Base-by-base conservation (phyloP, 1,284 basidiomycete genomes). In the Vanrija sp. region DNA sequence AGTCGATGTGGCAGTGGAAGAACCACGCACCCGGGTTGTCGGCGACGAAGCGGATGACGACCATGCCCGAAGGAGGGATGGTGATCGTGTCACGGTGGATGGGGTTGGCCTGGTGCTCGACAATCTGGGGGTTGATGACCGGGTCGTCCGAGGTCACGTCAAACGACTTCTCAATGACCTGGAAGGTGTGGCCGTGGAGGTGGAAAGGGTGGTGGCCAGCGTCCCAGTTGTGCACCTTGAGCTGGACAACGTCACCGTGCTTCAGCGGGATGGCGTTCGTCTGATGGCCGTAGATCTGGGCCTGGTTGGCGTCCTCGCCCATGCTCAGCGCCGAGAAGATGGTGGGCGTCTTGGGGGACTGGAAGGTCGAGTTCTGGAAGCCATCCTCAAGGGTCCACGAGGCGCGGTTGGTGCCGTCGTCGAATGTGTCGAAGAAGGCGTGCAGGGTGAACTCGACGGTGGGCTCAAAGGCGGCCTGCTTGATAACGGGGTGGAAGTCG, bases 121-220 rank as follows among this genome's bases (percentile, higher is more conserved):
- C 78, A 52, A 89, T 75, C 0, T 89, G 85, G 16, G 92, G 93
- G 78, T 96, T 96, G 55, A 92, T 79, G 3, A 77, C 66, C 0
- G 87, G 82, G 73, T 97, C 88, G 65, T 82, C 76, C 0, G 91
- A 91, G 0, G 84, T 85, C 63, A 87, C 89, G 72, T 95, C 83
- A 52, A 80, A 67, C 0, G 85, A 82, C 54, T 87, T 86, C 60
- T 84, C 79, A 44, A 93, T 84, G 62, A 95, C 81, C 78, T 88
- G 86, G 77, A 87, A 83, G 67, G 85, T 85, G 78, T 94, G 89
- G 9, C 75, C 76, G 65, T 78, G 77, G 39, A 78, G 62, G 58
- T 80, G 78, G 75, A 80, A 79, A 1, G 79, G 78, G 57, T 80
- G 79, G 61, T 73, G 74, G 40, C 77, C 77, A 21, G 73, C 64